phyloP scores from a whole-genome alignment of 1,139 yeast genomes.

The Debaryomycetaceae sp. region DNA sequence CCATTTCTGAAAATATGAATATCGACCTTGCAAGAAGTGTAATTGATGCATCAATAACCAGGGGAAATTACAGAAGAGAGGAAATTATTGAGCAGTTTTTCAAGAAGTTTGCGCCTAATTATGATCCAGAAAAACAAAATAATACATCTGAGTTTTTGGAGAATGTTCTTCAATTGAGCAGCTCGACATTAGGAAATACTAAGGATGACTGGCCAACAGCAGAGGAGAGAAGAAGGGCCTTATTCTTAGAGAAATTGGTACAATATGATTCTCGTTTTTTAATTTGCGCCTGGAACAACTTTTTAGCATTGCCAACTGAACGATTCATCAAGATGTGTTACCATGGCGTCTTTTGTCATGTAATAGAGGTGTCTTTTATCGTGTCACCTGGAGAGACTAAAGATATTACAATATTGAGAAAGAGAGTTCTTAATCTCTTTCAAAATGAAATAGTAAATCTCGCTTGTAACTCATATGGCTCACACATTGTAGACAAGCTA shows the following conservation, averaged over 20 bases:
- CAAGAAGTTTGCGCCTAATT: slow-evolving; percentile 55
- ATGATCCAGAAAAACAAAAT: slow-evolving; percentile 34
- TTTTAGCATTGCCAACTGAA: slow-evolving; percentile 57
- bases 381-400: slow-evolving; percentile 44
- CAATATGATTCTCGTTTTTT: slow-evolving; percentile 62
- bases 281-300: slow-evolving; percentile 55
- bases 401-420: slow-evolving; percentile 50
- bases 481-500: slow-evolving; percentile 82
- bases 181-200: slow-evolving; percentile 77
- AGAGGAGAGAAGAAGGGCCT: slow-evolving; percentile 77
- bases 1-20: slow-evolving; percentile 50
- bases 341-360: slow-evolving; percentile 89
- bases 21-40: slow-evolving; percentile 67
- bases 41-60: slow-evolving; percentile 62
- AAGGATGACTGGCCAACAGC: slow-evolving; percentile 91
- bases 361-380: slow-evolving; percentile 60
- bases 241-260: slow-evolving; percentile 69
- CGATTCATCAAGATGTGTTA: slow-evolving; percentile 67
- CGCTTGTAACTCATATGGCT: slow-evolving; percentile 85
- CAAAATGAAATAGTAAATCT: slow-evolving; percentile 52
- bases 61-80: slow-evolving; percentile 60
- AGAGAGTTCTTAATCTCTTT: slow-evolving; percentile 69
- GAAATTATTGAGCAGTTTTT: slow-evolving; percentile 62
- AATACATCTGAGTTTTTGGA: slow-evolving; percentile 55
- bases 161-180: slow-evolving; percentile 58